These are phyloP conservation scores for Geoglossum cookeanum DNA, from an alignment of 2,329 filamentous ascomycete species.

Conservation along the genomic window DNA sequence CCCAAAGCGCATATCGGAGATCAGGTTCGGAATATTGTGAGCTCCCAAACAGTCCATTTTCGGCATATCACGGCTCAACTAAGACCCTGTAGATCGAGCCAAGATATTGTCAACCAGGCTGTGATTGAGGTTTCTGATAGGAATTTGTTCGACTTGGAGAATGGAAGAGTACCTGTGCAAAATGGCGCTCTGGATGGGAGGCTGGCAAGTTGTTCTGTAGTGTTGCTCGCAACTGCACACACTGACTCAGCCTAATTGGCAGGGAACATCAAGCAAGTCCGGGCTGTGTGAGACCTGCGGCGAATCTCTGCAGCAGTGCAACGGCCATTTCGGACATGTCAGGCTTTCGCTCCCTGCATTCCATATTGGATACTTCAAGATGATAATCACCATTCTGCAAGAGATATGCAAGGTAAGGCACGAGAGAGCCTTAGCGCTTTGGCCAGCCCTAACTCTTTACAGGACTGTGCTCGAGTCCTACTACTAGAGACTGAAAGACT, in stretches of 20 bases:
- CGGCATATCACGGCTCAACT: conserved; percentile 3
- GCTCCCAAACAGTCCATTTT: conserved; percentile 11
- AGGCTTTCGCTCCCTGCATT: conserved; percentile 80
- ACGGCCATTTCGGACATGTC: conserved; percentile 90
- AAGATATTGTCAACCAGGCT: conserved; percentile 88
- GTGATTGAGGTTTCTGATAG: conserved; percentile 90
- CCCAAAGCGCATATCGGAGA: conserved; percentile 78
- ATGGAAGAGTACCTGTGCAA: conserved; percentile 52
- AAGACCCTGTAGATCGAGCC: conserved; percentile 44
- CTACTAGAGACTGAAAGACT: conserved; percentile 65
- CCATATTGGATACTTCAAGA: conserved; percentile 89
- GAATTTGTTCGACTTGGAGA: conserved; percentile 77
- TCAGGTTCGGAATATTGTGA: conserved; percentile 87
- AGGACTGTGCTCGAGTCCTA: conserved; percentile 67
- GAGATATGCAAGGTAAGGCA: conserved; percentile 66
- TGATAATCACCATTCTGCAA: conserved; percentile 79
- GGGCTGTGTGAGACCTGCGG: conserved; percentile 69
- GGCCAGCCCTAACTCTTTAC: neutral
- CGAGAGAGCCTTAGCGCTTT: neutral
- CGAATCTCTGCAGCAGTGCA: conserved; percentile 63
- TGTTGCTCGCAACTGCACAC: neutral
- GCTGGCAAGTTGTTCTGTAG: conserved; percentile 30
- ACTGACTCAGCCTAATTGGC: conserved; percentile 6
- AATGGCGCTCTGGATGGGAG: conserved; percentile 78
- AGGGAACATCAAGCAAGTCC: conserved; percentile 71